Evolutionary conservation across 306 rosid species (phyloP).

Genomic region (Vigna trinervia): DNA sequence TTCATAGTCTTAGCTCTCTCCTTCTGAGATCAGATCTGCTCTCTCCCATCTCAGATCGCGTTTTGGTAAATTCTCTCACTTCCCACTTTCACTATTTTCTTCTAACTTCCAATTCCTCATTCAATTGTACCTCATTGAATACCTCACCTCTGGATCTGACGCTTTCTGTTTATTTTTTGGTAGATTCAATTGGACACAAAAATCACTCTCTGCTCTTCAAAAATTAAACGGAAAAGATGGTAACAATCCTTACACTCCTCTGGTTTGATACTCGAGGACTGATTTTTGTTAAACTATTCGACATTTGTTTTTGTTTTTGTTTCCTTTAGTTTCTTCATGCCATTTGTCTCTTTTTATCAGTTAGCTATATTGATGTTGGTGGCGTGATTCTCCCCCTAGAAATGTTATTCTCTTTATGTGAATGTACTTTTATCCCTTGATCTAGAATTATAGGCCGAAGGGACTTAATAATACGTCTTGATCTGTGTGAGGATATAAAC

Average conservation of each 20-base stretch:
- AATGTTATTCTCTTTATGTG: slow-evolving; percentile 4
- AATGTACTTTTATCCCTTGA: slow-evolving; percentile 24
- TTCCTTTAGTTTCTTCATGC: not conserved
- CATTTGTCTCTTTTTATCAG: not conserved
- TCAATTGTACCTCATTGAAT: slow-evolving; percentile 13
- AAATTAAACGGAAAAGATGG: slow-evolving; percentile 43
- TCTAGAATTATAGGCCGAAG: slow-evolving; percentile 29
- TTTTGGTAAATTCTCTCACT: slow-evolving; percentile 21
- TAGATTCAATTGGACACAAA: slow-evolving; percentile 45
- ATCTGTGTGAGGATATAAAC: slow-evolving; percentile 19
- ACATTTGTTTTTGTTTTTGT: not conserved
- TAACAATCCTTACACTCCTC: slow-evolving; percentile 11
- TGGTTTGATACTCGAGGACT: not conserved
- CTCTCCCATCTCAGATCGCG: slow-evolving; percentile 40
- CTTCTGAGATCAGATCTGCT: slow-evolving; percentile 35
- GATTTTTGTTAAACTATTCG: not conserved
- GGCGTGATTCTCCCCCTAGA: slow-evolving; percentile 7
- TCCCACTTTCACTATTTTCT: not conserved
- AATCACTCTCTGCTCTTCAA: slow-evolving; percentile 14
- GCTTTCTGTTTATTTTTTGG: not conserved
- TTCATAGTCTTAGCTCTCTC: not conserved
- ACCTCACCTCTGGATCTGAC: slow-evolving; percentile 12
- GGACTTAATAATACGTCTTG: not conserved
- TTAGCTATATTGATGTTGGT: slow-evolving; percentile 1
- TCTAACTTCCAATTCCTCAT: not conserved